Conservation (phyloP, 2,329 filamentous ascomycete species). For the Penicillium fuscoglaucum region DNA sequence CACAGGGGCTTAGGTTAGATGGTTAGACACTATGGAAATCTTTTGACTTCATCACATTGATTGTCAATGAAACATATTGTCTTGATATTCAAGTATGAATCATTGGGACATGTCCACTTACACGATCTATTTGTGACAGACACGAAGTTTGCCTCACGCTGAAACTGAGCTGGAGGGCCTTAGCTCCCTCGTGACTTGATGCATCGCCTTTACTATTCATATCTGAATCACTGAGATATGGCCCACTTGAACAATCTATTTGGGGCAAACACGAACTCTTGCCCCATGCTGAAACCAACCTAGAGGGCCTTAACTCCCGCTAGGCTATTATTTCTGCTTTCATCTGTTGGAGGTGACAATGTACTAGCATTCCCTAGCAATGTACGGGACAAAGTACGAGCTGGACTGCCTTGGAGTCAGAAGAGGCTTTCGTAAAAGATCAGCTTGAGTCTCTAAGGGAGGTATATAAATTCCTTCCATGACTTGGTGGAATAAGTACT, state of each 20-base stretch:
- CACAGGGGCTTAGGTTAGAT: not conserved
- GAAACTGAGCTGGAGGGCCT: not conserved
- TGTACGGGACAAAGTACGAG: not conserved
- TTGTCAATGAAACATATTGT: not conserved
- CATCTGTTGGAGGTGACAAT: not conserved
- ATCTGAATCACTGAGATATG: not conserved
- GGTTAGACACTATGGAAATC: not conserved
- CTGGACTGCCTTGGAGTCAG: no score
- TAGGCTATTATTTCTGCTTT: not conserved
- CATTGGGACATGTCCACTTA: not conserved
- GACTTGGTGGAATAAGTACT: not conserved
- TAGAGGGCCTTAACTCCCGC: not conserved
- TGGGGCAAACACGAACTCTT: not conserved
- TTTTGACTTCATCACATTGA: not conserved
- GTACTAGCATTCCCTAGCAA: not conserved
- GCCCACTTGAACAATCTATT: not conserved
- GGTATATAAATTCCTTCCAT: not conserved
- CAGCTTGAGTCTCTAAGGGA: not conserved
- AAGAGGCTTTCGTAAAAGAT: not conserved
- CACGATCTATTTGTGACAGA: not conserved
- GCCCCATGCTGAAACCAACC: not conserved
- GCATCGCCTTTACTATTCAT: not conserved
- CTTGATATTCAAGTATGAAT: not conserved
- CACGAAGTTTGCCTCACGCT: not conserved
- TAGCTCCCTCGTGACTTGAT: not conserved